Percentiles rank a stretch among this genome's conserved stretches.
phyloP scores from a whole-genome alignment of 2,329 filamentous ascomycete species.

The Camillea tinctor region DNA sequence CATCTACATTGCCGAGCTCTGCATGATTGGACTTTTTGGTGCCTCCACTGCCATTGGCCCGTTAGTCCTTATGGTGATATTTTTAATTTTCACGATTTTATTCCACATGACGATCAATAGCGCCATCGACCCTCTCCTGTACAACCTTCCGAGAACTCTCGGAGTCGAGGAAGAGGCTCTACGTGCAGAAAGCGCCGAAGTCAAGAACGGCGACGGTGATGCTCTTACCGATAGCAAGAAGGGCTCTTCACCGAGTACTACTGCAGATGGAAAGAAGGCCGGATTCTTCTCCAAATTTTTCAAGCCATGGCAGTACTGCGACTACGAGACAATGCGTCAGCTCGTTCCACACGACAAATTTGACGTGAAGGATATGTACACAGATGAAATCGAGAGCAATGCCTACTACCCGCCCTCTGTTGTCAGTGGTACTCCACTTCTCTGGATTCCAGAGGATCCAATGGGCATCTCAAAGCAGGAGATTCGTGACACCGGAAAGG shows the following conservation, averaged over 20 bases:
- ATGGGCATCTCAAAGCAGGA: slow-evolving; percentile 77
- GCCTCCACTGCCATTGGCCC: slow-evolving; percentile 67
- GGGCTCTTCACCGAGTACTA: slow-evolving; percentile 20
- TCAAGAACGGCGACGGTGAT: slow-evolving; percentile 6
- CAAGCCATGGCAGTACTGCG: slow-evolving; percentile 72
- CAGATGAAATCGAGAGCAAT: slow-evolving; percentile 58
- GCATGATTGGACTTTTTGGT: slow-evolving; percentile 81
- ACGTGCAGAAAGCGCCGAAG: slow-evolving; percentile 20
- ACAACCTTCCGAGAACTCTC: slow-evolving; percentile 75
- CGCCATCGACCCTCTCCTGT: slow-evolving; percentile 73
- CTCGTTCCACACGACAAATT: slow-evolving; percentile 61
- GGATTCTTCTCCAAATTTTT: slow-evolving; percentile 67
- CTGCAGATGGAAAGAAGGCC: slow-evolving; percentile 44
- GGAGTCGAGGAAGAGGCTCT: slow-evolving; percentile 45
- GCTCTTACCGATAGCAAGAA: slow-evolving; percentile 29
- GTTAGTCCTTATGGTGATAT: slow-evolving; percentile 71
- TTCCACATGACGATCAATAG: slow-evolving; percentile 72
- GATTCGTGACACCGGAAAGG: slow-evolving; percentile 66
- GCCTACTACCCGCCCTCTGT: slow-evolving; percentile 76
- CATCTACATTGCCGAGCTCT: slow-evolving; percentile 78
- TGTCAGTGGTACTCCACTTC: slow-evolving; percentile 57
- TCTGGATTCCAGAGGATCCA: slow-evolving; percentile 83
- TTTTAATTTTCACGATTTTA: slow-evolving; percentile 71
- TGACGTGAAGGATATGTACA: slow-evolving; percentile 55
- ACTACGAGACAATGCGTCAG: slow-evolving; percentile 69